A percentile compares a stretch with the other conserved stretches of the same genome.
Evolutionary conservation across 768 basidiomycete species (phyloP).

Genomic region (Lactifluus echinatus): DNA sequence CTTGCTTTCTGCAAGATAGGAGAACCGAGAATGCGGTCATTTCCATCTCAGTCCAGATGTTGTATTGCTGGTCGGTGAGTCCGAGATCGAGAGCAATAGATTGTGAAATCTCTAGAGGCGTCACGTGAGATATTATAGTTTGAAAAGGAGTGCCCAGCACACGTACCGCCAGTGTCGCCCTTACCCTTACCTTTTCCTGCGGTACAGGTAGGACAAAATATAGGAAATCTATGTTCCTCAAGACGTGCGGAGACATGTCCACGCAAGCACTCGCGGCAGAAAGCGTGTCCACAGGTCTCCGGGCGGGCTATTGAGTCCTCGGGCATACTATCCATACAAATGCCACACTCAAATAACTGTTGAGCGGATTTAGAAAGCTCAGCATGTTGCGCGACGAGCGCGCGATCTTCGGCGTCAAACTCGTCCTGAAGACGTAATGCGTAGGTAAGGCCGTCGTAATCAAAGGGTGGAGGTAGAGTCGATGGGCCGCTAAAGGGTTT

Average conservation of each 20-base stretch:
- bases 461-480: too few relatives aligned
- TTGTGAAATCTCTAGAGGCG: conserved; percentile 31
- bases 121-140: not conserved
- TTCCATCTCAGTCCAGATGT: conserved; percentile 39
- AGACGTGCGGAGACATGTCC: conserved; percentile 38
- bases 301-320: conserved; percentile 37
- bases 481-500: too few relatives aligned
- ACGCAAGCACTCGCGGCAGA: conserved; percentile 47
- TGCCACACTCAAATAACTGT: conserved; percentile 38
- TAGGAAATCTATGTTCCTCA: conserved; percentile 46
- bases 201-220: conserved; percentile 52
- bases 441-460: too few relatives aligned
- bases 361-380: too few relatives aligned
- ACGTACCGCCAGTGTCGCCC: conserved; percentile 29
- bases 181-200: conserved; percentile 22
- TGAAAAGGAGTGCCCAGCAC: not conserved
- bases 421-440: too few relatives aligned
- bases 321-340: conserved; percentile 46
- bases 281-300: conserved; percentile 39
- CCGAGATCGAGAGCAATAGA: conserved; percentile 38
- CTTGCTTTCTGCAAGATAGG: conserved; percentile 43
- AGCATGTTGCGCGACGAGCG: too few relatives aligned
- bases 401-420: too few relatives aligned
- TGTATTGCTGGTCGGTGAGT: conserved; percentile 35
- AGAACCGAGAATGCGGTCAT: conserved; percentile 35